Percentiles rank a stretch among this genome's conserved stretches.
phyloP scores from a whole-genome alignment of 2,329 filamentous ascomycete species.

The Pseudonectria foliicola region DNA sequence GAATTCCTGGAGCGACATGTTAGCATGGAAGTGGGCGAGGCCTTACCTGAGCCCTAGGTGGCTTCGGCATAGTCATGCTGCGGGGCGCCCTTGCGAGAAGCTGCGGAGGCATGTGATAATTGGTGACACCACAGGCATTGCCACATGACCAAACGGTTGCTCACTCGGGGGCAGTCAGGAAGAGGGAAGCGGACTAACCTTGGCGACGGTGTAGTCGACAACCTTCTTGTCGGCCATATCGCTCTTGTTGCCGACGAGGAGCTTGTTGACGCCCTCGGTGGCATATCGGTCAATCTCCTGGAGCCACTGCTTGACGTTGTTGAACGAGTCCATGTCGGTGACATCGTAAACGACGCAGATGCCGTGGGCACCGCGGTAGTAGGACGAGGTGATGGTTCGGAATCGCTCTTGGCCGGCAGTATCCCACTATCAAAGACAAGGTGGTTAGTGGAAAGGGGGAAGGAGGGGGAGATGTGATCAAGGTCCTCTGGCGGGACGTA shows the following conservation, averaged over 20 bases:
- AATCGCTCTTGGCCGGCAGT: slow-evolving; percentile 98
- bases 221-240: slow-evolving; percentile 99
- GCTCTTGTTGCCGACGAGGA: slow-evolving; percentile 99
- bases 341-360: slow-evolving; percentile 99
- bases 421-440: slow-evolving; percentile 66
- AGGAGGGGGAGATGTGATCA: background rate
- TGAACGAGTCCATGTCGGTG: slow-evolving; percentile 99
- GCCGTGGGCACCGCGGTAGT: slow-evolving; percentile 97
- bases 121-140: background rate
- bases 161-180: too few relatives aligned
- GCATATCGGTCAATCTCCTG: slow-evolving; percentile 99
- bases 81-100: slow-evolving; percentile 4
- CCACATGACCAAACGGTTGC: background rate
- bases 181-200: slow-evolving; percentile 56
- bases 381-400: slow-evolving; percentile 98
- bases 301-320: slow-evolving; percentile 99
- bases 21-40: slow-evolving; percentile 6
- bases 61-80: slow-evolving; percentile 7
- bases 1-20: slow-evolving; percentile 64
- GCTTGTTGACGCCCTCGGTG: slow-evolving; percentile 98
- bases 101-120: slow-evolving; percentile 16
- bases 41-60: background rate
- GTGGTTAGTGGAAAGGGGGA: background rate
- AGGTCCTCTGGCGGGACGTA: too few relatives aligned
- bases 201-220: slow-evolving; percentile 97